Conservation (phyloP, 306 rosid species). For the Canavalia ensiformis region DNA sequence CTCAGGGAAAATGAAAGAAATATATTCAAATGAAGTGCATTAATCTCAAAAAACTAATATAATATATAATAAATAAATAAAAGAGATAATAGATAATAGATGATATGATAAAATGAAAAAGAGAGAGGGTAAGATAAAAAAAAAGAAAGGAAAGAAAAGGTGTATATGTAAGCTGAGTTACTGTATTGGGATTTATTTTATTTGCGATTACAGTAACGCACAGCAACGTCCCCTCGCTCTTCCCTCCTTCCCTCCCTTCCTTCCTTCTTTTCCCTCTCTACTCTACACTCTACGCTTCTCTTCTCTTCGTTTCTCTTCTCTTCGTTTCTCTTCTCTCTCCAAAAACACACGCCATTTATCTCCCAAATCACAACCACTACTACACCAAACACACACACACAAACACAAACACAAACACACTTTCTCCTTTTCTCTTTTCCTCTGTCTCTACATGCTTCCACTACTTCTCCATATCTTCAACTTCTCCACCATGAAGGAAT, state of each 20-base stretch:
- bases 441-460: no score
- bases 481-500: constrained; percentile 35
- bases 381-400: constrained; percentile 24
- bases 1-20: no score
- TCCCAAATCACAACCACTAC: constrained; percentile 38
- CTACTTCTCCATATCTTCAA: background rate
- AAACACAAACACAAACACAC: background rate
- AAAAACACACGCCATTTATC: constrained; percentile 40
- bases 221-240: constrained; percentile 33
- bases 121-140: no score
- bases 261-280: background rate
- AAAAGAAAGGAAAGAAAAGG: no score
- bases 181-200: constrained; percentile 1
- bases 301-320: constrained; percentile 16
- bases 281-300: constrained; percentile 1
- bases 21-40: no score
- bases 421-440: background rate
- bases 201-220: constrained; percentile 49
- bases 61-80: no score
- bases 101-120: no score
- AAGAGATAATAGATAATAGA: no score
- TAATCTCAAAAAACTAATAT: no score
- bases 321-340: constrained; percentile 9
- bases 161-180: background rate
- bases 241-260: constrained; percentile 17